These are phyloP conservation scores for Phragmites australis DNA, from an alignment of 176 grass and related monocot genomes.

Conservation along the genomic window DNA sequence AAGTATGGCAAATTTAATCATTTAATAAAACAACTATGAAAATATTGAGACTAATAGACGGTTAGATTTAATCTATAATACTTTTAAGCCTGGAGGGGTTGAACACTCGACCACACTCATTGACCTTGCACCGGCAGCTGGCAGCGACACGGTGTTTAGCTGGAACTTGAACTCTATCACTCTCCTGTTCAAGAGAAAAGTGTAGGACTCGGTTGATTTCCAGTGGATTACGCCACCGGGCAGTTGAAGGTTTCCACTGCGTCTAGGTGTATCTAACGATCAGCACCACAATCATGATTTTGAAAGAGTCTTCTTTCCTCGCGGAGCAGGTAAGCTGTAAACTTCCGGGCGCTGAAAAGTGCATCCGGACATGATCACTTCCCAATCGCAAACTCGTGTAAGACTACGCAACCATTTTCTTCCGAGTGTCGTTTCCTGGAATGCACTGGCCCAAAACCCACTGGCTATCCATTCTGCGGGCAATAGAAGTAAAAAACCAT, in stretches of 20 bases:
- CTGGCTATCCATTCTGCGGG: neutral
- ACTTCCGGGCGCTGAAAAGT: neutral
- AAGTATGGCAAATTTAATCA: too few species aligned
- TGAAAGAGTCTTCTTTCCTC: neutral
- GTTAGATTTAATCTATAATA: too few species aligned
- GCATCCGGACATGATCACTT: neutral
- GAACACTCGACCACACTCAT: neutral
- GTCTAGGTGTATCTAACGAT: neutral
- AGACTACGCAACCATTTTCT: neutral
- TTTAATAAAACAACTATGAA: too few species aligned
- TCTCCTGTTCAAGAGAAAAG: neutral
- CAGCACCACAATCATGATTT: neutral
- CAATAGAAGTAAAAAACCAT: neutral
- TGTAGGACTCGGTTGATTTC: neutral
- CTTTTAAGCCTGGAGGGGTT: neutral
- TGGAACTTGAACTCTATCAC: neutral
- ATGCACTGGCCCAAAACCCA: neutral
- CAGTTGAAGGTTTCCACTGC: constrained; percentile 23
- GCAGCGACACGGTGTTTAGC: neutral
- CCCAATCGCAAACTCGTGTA: constrained; percentile 12
- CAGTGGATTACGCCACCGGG: neutral
- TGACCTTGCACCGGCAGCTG: neutral
- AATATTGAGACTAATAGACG: too few species aligned
- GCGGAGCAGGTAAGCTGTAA: constrained; percentile 1
- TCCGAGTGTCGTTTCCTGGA: neutral